These are phyloP conservation scores for Ascosphaera apis DNA, from an alignment of 2,329 filamentous ascomycete genomes.

Conservation along the genomic window DNA sequence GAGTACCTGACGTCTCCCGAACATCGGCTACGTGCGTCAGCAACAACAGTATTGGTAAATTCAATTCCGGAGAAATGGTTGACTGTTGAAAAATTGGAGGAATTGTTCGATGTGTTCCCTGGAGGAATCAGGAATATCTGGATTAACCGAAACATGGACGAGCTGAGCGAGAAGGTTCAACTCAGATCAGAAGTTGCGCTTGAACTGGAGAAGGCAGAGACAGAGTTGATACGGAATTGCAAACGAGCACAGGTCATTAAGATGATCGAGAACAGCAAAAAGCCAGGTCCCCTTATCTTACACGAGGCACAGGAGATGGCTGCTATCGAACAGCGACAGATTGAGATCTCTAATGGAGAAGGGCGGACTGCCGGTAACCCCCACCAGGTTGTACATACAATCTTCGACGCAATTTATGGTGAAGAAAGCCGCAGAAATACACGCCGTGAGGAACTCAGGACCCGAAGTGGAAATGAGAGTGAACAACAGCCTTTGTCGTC, in stretches of 20 bases:
- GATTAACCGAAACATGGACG: conserved; percentile 77
- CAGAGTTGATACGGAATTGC: conserved; percentile 55
- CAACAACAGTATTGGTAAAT: conserved; percentile 83
- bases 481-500: background rate
- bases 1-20: conserved; percentile 87
- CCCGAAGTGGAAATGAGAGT: conserved; percentile 1
- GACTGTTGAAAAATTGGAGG: conserved; percentile 53
- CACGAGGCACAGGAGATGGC: conserved; percentile 23
- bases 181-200: conserved; percentile 47
- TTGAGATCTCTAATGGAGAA: conserved; percentile 20
- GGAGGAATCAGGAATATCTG: conserved; percentile 89
- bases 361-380: conserved; percentile 34
- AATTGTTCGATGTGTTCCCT: conserved; percentile 85
- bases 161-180: conserved; percentile 64
- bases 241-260: conserved; percentile 59
- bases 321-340: conserved; percentile 21
- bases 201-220: conserved; percentile 60
- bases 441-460: conserved; percentile 11
- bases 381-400: conserved; percentile 28
- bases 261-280: conserved; percentile 38
- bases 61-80: conserved; percentile 84
- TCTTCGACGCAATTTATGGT: conserved; percentile 8
- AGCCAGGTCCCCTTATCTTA: conserved; percentile 7
- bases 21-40: conserved; percentile 77
- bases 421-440: conserved; percentile 14